A percentile compares a stretch with the other conserved stretches of the same genome.
phyloP scores from a whole-genome alignment of 306 rosid genomes.

The Amphicarpaea edgeworthii region DNA sequence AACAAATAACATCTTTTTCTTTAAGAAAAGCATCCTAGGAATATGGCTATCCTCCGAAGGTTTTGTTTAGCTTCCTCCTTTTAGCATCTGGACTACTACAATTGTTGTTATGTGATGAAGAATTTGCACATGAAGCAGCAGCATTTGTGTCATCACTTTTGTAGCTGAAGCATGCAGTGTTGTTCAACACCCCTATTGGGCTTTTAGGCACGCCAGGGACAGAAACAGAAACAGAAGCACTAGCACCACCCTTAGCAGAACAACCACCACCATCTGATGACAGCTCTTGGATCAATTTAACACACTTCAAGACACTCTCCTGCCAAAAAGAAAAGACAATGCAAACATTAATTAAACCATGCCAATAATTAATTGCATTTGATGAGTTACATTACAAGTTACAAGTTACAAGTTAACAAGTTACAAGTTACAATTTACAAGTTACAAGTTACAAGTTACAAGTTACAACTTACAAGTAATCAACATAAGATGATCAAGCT shows the following conservation, averaged over 20 bases:
- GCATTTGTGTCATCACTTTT: constrained; percentile 75
- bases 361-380: constrained; percentile 20
- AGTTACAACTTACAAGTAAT: constrained; percentile 26
- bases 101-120: constrained; percentile 59
- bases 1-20: constrained; percentile 37
- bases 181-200: constrained; percentile 85
- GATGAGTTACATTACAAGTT: neutral
- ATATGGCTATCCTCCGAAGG: constrained; percentile 60
- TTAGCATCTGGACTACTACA: constrained; percentile 77
- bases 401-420: neutral
- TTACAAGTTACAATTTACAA: constrained; percentile 11
- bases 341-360: constrained; percentile 1
- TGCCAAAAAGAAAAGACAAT: constrained; percentile 46
- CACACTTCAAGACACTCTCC: constrained; percentile 77
- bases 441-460: constrained; percentile 1
- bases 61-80: constrained; percentile 75
- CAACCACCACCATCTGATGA: constrained; percentile 44
- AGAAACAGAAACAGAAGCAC: constrained; percentile 51
- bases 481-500: constrained; percentile 43
- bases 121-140: constrained; percentile 72
- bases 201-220: constrained; percentile 72
- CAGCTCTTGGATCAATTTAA: constrained; percentile 59
- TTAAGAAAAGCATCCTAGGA: constrained; percentile 24
- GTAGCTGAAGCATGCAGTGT: constrained; percentile 76
- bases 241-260: constrained; percentile 45